A percentile compares a stretch with the other conserved stretches of the same genome.
phyloP scores from a whole-genome alignment of 495 filamentous ascomycete genomes.

The Penicillium waksmanii region DNA sequence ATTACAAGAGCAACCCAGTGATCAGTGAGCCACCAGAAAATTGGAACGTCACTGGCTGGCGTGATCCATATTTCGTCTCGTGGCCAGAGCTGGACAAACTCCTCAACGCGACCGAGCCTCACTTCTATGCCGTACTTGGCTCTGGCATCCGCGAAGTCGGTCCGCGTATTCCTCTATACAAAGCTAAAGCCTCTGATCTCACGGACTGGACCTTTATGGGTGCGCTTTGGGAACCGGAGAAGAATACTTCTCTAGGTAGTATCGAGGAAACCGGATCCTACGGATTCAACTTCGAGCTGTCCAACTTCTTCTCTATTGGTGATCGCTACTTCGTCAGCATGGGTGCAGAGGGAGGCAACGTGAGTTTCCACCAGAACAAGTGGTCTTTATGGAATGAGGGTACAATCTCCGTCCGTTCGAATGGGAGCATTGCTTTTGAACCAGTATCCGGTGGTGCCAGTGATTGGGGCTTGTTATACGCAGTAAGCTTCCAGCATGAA shows the following conservation, averaged over 20 bases:
- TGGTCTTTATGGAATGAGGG: constrained; percentile 27
- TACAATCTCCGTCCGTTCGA: constrained; percentile 13
- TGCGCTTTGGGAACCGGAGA: constrained; percentile 21
- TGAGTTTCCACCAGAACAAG: constrained; percentile 19
- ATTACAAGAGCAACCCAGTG: constrained; percentile 22
- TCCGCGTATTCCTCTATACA: constrained; percentile 21
- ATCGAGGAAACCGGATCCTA: constrained; percentile 21
- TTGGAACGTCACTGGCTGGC: constrained; percentile 27
- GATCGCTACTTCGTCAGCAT: constrained; percentile 24
- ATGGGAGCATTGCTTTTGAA: constrained; percentile 22
- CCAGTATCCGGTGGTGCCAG: constrained; percentile 20
- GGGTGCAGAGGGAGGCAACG: constrained; percentile 23
- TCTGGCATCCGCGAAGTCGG: constrained; percentile 22
- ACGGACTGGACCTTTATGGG: constrained; percentile 25
- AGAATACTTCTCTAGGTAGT: constrained; percentile 16
- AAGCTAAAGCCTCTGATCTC: constrained; percentile 18
- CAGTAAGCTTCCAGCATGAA: constrained; percentile 10
- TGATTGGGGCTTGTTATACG: constrained; percentile 23
- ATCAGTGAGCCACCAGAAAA: constrained; percentile 13
- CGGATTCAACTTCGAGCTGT: constrained; percentile 24
- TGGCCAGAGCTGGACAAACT: constrained; percentile 16
- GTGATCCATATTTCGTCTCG: constrained; percentile 20
- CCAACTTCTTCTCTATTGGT: constrained; percentile 22
- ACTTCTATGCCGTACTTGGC: constrained; percentile 23
- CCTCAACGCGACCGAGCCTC: constrained; percentile 17